Evolutionary conservation across 768 basidiomycete species (phyloP).

Genomic region (Termitomyces heimii): DNA sequence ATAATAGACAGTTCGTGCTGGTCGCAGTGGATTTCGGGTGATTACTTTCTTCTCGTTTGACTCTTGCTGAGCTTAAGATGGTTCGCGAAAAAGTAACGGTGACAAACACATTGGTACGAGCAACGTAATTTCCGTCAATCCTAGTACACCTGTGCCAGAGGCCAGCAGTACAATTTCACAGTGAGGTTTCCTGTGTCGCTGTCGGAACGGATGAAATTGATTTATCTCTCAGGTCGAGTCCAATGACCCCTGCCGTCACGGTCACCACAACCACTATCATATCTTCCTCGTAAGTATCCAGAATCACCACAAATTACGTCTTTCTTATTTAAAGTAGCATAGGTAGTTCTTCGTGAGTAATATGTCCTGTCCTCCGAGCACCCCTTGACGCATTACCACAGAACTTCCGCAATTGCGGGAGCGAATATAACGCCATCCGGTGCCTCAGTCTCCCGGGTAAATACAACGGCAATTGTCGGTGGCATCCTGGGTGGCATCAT

Average conservation of each 20-base stretch:
- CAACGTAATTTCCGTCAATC: not conserved
- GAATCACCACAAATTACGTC: not conserved
- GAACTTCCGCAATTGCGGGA: too few relatives aligned
- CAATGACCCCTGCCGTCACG: not conserved
- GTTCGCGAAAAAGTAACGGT: not conserved
- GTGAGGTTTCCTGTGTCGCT: not conserved
- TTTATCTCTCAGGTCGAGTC: not conserved
- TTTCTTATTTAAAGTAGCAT: not conserved
- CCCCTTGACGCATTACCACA: not conserved
- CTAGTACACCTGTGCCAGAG: not conserved
- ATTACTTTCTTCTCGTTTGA: not conserved
- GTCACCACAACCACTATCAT: not conserved
- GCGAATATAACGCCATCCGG: not conserved
- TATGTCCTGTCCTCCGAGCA: not conserved
- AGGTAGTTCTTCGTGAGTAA: not conserved
- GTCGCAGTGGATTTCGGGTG: not conserved
- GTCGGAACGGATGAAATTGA: not conserved
- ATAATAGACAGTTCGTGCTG: not conserved
- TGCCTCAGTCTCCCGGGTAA: not conserved
- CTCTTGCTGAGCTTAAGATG: not conserved
- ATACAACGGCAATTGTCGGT: slow-evolving; percentile 8
- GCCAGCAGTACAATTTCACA: not conserved
- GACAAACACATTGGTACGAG: slow-evolving; percentile 1
- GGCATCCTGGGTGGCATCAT: slow-evolving; percentile 10
- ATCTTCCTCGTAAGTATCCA: not conserved